Evolutionary conservation across 108 stramenopile species (phyloP).

Genomic region (Chaetoceros muelleri): DNA sequence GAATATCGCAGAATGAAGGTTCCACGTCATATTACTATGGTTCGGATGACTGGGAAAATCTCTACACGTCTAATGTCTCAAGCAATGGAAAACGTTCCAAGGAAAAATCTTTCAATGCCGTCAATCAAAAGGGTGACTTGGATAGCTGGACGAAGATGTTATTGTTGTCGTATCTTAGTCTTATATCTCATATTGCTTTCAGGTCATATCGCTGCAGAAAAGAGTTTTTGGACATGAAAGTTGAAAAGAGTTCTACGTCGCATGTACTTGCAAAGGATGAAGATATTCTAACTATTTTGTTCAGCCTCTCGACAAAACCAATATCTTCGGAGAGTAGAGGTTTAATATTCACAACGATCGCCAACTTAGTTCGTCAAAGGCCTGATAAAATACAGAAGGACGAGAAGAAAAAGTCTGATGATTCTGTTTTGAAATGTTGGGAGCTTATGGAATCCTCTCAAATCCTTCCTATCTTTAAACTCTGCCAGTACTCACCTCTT

Average conservation of each 20-base stretch:
- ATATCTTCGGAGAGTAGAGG: conserved; percentile 48
- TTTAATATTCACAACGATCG: conserved; percentile 53
- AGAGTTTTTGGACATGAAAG: conserved; percentile 32
- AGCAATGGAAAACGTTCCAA: too few relatives aligned
- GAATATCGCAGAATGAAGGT: not conserved
- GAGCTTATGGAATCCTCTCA: conserved; percentile 63
- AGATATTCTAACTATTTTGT: conserved; percentile 49
- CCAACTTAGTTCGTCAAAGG: conserved; percentile 40
- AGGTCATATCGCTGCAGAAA: conserved; percentile 31
- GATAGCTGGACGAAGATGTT: conserved; percentile 32
- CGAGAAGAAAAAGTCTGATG: conserved; percentile 9
- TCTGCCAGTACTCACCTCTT: conserved; percentile 35
- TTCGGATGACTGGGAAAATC: conserved; percentile 19
- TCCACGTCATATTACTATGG: conserved; percentile 70
- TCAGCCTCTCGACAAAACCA: conserved; percentile 47
- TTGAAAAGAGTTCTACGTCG: conserved; percentile 16
- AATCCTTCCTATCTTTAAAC: conserved; percentile 44
- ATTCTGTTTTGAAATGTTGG: conserved; percentile 49
- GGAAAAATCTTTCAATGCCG: conserved; percentile 10
- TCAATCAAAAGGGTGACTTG: conserved; percentile 38
- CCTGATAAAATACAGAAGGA: conserved; percentile 7
- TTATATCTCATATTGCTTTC: conserved; percentile 48
- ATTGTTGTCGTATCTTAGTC: conserved; percentile 33
- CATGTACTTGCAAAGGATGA: conserved; percentile 24
- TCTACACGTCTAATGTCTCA: not conserved